These are phyloP conservation scores for Eustoma russellianum DNA, from an alignment of 257 asterid genomes.

Conservation along the genomic window DNA sequence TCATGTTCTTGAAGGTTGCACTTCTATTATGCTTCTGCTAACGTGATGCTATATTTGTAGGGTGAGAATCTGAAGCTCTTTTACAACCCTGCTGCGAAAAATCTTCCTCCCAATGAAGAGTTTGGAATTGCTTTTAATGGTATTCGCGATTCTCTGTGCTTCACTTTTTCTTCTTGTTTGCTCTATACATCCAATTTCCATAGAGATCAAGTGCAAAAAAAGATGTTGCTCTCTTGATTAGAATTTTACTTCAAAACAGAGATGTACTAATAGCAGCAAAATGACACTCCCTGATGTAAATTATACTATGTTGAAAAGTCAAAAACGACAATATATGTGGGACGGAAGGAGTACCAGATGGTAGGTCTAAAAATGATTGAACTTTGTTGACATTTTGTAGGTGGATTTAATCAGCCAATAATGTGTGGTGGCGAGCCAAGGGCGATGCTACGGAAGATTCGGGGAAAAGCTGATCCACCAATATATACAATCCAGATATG, in stretches of 20 bases:
- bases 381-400: constrained; percentile 20
- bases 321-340: no score
- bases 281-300: no score
- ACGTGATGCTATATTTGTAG: constrained; percentile 22
- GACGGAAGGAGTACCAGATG: no score
- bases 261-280: no score
- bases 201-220: no score
- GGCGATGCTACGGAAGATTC: constrained; percentile 57
- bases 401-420: constrained; percentile 92
- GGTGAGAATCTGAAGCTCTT: constrained; percentile 66
- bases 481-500: constrained; percentile 78
- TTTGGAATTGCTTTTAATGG: constrained; percentile 79
- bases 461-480: constrained; percentile 79
- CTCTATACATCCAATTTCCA: no score
- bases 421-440: constrained; percentile 96
- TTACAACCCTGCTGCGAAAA: constrained; percentile 71
- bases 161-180: not conserved
- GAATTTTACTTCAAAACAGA: not conserved
- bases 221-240: not conserved
- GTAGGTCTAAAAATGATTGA: no score
- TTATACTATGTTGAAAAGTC: no score
- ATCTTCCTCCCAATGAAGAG: constrained; percentile 48
- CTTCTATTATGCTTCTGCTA: constrained; percentile 1
- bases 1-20: not conserved
- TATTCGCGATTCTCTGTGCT: constrained; percentile 9